Evolutionary conservation across 225 moss, liverwort and hornwort species (phyloP), one percentile per base, ranked within the genome.

Genomic region (Physcomitrellopsis africana): DNA sequence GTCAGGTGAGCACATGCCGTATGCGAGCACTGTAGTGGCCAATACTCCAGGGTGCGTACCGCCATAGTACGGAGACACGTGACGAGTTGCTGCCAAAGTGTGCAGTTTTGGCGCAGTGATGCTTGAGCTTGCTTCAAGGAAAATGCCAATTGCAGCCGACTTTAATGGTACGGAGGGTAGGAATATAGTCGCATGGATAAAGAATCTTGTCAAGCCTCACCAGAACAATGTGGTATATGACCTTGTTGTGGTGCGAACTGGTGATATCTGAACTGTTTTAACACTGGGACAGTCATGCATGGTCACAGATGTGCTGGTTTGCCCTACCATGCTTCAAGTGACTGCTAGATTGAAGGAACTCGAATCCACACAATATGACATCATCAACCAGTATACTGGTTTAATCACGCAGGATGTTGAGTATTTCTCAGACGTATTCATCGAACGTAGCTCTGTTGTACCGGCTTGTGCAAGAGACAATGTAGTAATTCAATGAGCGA

Each of bases 51-150:
- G 86, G 46, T 60, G 84, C 70, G 86, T 89, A 68, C 66, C 86
- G 62, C 55, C 82, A 44, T 86, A 89, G 75, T 86, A 89, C 26
- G 81, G 86, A 1, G 79, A 86, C 58, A 86, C 89, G 0, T 86
- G 86, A 86, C 75, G 84, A 54, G 82, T 84, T 19, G 86, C 89
- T 22, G 84, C 80, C 22, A 89, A 89, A 55, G 89, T 89, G 17
- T 89, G 84, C 76, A 89, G 89, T 73, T 89, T 89, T 61, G 89
- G 89, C 1, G 89, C 86, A 17, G 89, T 89, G 23, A 79, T 89
- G 74, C 78, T 89, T 49, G 89, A 89, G 78, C 84, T 89, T 20
- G 62, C 82, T 11, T 75, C 86, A 0, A 84, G 86, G 45, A 78
- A 72, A 41, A 46, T 72, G 22, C 78, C 78, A 0, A 72, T 70